Conservation (phyloP, 2,329 filamentous ascomycete species). For the Clonostachys byssicola region DNA sequence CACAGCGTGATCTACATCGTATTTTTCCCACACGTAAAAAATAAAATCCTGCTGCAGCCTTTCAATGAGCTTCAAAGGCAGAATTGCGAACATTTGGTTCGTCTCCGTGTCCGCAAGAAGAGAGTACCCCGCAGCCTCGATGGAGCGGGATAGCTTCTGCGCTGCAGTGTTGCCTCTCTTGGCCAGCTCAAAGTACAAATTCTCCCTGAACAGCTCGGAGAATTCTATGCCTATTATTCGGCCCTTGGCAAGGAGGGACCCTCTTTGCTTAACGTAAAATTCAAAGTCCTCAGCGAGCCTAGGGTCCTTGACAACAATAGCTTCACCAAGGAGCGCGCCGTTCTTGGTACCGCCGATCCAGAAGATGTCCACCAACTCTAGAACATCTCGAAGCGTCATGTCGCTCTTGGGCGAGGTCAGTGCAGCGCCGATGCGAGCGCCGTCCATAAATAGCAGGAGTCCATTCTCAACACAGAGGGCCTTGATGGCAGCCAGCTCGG, state of each 20-base stretch:
- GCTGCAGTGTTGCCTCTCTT: constrained; percentile 37
- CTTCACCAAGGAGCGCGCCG: constrained; percentile 44
- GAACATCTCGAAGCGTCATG: constrained; percentile 31
- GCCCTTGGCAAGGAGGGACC: constrained; percentile 43
- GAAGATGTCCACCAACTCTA: constrained; percentile 45
- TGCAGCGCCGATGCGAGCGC: constrained; percentile 38
- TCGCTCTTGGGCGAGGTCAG: constrained; percentile 35
- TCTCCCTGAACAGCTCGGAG: constrained; percentile 37
- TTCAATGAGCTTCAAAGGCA: constrained; percentile 30
- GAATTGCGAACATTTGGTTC: constrained; percentile 44
- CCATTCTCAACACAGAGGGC: constrained; percentile 30
- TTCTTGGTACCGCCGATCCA: constrained; percentile 52
- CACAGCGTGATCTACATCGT: constrained; percentile 28
- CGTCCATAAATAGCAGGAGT: constrained; percentile 41
- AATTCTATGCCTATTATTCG: constrained; percentile 45
- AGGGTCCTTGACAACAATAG: constrained; percentile 39
- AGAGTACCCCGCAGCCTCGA: constrained; percentile 32
- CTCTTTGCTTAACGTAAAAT: constrained; percentile 47
- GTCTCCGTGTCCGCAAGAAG: constrained; percentile 40
- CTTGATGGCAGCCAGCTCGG: constrained; percentile 35
- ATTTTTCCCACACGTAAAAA: constrained; percentile 44
- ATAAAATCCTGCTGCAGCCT: constrained; percentile 33
- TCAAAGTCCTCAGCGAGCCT: constrained; percentile 38
- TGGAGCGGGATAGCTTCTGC: constrained; percentile 32
- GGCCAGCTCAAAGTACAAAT: constrained; percentile 41